These are phyloP conservation scores for Coelastrella sp. DNA, from an alignment of 139 green algal genomes.

Conservation along the genomic window DNA sequence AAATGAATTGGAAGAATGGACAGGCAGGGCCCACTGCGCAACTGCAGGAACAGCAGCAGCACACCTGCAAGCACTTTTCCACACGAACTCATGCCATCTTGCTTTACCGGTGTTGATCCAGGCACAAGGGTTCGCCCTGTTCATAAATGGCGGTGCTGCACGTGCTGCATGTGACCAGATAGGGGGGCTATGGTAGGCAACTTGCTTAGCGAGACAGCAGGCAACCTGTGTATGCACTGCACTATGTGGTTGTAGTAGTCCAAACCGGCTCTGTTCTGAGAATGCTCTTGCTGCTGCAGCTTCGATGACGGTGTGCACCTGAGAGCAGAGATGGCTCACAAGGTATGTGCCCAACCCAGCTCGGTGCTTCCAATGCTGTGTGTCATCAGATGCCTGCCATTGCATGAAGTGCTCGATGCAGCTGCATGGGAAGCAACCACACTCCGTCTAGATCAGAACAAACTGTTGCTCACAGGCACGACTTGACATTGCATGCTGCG, in stretches of 20 bases:
- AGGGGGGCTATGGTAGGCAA: slow-evolving; percentile 69
- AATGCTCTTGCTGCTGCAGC: slow-evolving; percentile 55
- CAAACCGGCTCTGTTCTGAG: background rate
- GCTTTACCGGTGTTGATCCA: slow-evolving; percentile 8
- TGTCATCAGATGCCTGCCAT: background rate
- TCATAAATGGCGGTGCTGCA: slow-evolving; percentile 63
- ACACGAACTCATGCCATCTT: slow-evolving; percentile 23
- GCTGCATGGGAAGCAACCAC: too few relatives aligned
- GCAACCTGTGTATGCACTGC: background rate
- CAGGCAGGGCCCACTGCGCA: background rate
- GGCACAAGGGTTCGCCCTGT: slow-evolving; percentile 91
- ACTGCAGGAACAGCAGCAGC: background rate
- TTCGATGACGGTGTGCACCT: slow-evolving; percentile 80
- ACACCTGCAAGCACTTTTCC: background rate
- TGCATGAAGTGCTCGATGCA: too few relatives aligned
- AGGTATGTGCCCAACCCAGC: slow-evolving; percentile 43
- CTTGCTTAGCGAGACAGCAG: background rate
- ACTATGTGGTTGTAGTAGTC: background rate
- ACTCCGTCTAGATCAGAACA: too few relatives aligned
- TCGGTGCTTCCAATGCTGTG: background rate
- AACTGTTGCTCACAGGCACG: background rate
- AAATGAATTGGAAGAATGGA: slow-evolving; percentile 85
- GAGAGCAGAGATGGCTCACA: slow-evolving; percentile 90
- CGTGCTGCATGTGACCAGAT: slow-evolving; percentile 70
- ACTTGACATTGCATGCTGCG: background rate